phyloP scores from a whole-genome alignment of 768 basidiomycete genomes.

The Cystobasidium onofrii region DNA sequence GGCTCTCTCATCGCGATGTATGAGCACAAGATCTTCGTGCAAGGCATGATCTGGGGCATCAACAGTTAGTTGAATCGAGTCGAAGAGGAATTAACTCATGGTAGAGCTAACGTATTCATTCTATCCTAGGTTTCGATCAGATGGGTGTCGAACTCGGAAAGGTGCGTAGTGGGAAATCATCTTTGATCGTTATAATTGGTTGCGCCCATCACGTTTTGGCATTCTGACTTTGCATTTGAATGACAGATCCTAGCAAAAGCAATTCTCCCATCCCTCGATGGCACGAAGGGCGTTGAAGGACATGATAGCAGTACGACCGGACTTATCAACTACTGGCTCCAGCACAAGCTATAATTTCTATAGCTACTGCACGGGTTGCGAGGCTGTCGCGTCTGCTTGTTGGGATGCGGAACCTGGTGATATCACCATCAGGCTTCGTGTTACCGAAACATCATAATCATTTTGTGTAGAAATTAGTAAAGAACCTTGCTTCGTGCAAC shows the following conservation, averaged over 20 bases:
- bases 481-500: not conserved
- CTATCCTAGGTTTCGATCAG: conserved; percentile 58
- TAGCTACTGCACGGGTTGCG: too few species aligned
- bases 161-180: conserved; percentile 43
- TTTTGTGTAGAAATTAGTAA: not conserved
- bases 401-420: too few species aligned
- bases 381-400: too few species aligned
- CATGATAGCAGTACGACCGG: conserved; percentile 97
- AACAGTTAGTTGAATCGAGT: conserved; percentile 58
- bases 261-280: conserved; percentile 77
- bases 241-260: conserved; percentile 75
- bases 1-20: conserved; percentile 79
- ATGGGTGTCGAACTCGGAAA: conserved; percentile 99
- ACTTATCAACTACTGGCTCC: conserved; percentile 93
- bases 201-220: too few species aligned
- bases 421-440: too few species aligned
- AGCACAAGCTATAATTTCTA: conserved; percentile 49
- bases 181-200: too few species aligned
- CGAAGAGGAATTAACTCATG: not conserved
- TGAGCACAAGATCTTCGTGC: conserved; percentile 98
- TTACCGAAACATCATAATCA: too few species aligned
- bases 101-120: not conserved
- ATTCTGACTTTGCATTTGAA: conserved; percentile 7
- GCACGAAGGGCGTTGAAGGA: conserved; percentile 58
- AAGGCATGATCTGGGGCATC: conserved; percentile 96